A percentile compares a stretch with the other conserved stretches of the same genome.
These are phyloP conservation scores for Cutaneotrichosporon daszewskae DNA, from an alignment of 1,284 basidiomycete genomes.

Conservation along the genomic window DNA sequence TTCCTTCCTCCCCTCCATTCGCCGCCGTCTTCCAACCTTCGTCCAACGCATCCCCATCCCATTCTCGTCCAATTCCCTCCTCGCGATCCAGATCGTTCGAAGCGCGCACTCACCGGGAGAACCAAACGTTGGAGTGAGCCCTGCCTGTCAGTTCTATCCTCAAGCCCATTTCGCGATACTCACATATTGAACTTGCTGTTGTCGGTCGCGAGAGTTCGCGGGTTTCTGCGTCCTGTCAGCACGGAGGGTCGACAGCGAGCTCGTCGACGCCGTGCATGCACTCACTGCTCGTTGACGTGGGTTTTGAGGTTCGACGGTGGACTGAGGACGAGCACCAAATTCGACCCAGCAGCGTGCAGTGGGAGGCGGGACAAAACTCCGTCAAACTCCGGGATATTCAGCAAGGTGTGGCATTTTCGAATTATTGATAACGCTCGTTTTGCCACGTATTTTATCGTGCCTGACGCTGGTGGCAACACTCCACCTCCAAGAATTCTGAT, in stretches of 20 bases:
- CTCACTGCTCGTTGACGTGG: slow-evolving; percentile 18
- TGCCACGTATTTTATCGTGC: too few species aligned
- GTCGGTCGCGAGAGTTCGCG: slow-evolving; percentile 8
- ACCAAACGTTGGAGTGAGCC: slow-evolving; percentile 51
- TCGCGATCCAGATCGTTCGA: background rate
- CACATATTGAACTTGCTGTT: slow-evolving; percentile 15
- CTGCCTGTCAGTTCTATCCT: slow-evolving; percentile 20
- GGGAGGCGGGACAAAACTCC: background rate
- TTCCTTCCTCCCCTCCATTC: background rate
- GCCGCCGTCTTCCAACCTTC: background rate
- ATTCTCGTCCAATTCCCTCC: background rate
- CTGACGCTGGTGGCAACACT: too few species aligned
- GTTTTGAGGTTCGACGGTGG: slow-evolving; percentile 15
- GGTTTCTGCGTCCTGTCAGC: slow-evolving; percentile 8
- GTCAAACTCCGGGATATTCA: background rate
- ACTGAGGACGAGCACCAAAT: slow-evolving; percentile 6
- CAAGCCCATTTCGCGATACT: slow-evolving; percentile 1
- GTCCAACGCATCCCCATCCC: background rate
- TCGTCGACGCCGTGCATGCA: background rate
- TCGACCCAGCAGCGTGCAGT: background rate
- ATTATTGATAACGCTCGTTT: too few species aligned
- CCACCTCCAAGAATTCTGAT: too few species aligned
- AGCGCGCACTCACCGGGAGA: slow-evolving; percentile 42
- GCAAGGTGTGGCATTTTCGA: background rate
- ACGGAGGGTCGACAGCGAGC: background rate